Percentiles rank a stretch among this genome's conserved stretches.
These are phyloP conservation scores for Kodamaea jinghongensis DNA, from an alignment of 805 yeast species.

Conservation along the genomic window DNA sequence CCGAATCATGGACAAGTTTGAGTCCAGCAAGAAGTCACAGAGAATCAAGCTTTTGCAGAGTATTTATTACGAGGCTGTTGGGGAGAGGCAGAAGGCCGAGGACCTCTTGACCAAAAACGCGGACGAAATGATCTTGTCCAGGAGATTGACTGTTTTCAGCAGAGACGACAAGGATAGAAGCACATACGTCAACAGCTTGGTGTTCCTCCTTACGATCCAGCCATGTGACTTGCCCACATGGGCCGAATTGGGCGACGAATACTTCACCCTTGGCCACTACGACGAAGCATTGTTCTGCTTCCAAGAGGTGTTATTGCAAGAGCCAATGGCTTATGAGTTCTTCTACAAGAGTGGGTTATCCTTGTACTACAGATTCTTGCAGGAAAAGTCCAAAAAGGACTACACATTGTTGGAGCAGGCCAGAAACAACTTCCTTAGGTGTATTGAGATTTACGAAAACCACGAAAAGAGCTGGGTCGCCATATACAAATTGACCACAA, in stretches of 20 bases:
- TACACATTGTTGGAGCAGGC: constrained; percentile 28
- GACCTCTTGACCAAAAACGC: constrained; percentile 26
- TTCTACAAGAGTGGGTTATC: constrained; percentile 58
- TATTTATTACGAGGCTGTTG: constrained; percentile 55
- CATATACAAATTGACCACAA: constrained; percentile 39
- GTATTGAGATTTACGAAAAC: constrained; percentile 73
- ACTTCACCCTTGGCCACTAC: constrained; percentile 56
- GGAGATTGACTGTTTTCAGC: constrained; percentile 36
- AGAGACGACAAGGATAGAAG: constrained; percentile 24
- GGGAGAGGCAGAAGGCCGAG: constrained; percentile 30
- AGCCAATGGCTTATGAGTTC: constrained; percentile 68
- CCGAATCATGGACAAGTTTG: constrained; percentile 65
- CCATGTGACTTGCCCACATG: constrained; percentile 79
- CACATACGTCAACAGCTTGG: constrained; percentile 55
- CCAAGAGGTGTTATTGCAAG: constrained; percentile 66
- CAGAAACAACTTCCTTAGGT: constrained; percentile 55
- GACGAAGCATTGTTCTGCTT: constrained; percentile 64
- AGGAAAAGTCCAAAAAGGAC: constrained; percentile 30
- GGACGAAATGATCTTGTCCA: constrained; percentile 36
- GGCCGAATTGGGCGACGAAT: constrained; percentile 73
- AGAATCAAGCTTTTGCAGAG: constrained; percentile 55
- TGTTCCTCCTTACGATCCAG: constrained; percentile 53
- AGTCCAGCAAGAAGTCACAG: constrained; percentile 43
- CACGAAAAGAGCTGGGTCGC: constrained; percentile 78
- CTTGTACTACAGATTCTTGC: constrained; percentile 31